Evolutionary conservation across 345 rosid species (phyloP).

Genomic region (Gossypium arboreum): DNA sequence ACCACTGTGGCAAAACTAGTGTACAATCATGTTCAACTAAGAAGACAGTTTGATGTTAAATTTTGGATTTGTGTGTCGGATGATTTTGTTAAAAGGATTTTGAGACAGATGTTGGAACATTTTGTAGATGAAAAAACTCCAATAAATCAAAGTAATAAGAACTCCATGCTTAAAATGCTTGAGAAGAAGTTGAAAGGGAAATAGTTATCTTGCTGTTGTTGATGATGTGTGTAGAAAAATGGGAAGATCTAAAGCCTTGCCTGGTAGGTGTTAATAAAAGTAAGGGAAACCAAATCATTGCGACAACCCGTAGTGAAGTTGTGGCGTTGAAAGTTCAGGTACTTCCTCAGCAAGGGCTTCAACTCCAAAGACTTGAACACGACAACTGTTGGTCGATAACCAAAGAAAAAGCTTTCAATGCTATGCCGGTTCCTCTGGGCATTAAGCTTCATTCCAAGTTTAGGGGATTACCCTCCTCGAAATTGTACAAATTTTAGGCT

Average conservation of each 20-base stretch:
- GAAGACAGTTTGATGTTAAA: background rate
- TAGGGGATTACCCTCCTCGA: background rate
- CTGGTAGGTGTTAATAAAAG: background rate
- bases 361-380: slow-evolving; percentile 1
- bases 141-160: too few relatives aligned
- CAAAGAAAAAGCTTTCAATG: background rate
- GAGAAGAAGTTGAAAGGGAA: background rate
- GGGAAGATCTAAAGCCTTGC: background rate
- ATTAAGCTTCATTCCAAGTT: background rate
- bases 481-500: background rate
- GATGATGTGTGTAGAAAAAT: slow-evolving; percentile 23
- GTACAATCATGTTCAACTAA: background rate
- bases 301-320: background rate
- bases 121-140: too few relatives aligned
- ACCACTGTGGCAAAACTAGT: slow-evolving; percentile 13
- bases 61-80: slow-evolving; percentile 20
- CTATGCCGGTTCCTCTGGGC: background rate
- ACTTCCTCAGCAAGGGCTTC: background rate
- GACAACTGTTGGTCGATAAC: slow-evolving; percentile 8
- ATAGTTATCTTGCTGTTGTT: slow-evolving; percentile 11
- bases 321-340: background rate
- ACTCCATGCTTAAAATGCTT: background rate
- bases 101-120: background rate
- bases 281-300: slow-evolving; percentile 1
- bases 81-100: background rate